phyloP scores from a whole-genome alignment of 1,284 basidiomycete genomes.

The Mycosarcoma maydis region DNA sequence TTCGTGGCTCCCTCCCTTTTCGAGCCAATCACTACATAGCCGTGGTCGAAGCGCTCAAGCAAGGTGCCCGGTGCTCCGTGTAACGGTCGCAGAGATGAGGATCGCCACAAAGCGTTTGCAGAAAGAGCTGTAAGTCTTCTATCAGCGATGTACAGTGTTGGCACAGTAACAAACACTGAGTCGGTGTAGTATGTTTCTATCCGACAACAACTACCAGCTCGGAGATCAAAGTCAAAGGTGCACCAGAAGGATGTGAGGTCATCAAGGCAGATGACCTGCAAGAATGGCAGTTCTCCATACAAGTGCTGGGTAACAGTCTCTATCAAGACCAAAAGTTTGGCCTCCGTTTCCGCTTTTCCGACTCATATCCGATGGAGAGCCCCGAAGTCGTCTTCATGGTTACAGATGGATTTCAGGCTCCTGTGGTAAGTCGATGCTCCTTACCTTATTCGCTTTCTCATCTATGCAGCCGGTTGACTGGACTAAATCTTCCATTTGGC shows the following conservation, averaged over 20 bases:
- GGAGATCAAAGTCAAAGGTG: constrained; percentile 46
- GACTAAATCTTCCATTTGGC: background rate
- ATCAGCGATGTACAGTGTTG: background rate
- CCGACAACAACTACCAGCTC: constrained; percentile 9
- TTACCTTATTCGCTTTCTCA: background rate
- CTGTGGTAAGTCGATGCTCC: constrained; percentile 39
- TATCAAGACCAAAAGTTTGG: constrained; percentile 58
- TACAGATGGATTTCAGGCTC: constrained; percentile 57
- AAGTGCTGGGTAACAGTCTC: constrained; percentile 53
- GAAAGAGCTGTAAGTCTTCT: constrained; percentile 44
- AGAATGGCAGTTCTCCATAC: constrained; percentile 53
- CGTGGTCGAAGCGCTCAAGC: background rate
- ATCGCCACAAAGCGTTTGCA: constrained; percentile 50
- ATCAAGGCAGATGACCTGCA: constrained; percentile 54
- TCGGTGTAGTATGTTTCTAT: too few relatives aligned
- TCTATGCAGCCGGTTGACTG: background rate
- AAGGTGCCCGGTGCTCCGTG: constrained; percentile 5
- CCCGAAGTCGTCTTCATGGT: constrained; percentile 64
- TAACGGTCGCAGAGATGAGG: constrained; percentile 26
- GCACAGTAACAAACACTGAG: background rate
- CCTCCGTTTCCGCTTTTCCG: constrained; percentile 61
- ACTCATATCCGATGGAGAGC: constrained; percentile 62
- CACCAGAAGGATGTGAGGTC: constrained; percentile 46
- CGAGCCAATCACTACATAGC: too few relatives aligned
- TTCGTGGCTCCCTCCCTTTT: too few relatives aligned